These are phyloP conservation scores for Phialophora macrospora DNA, from an alignment of 2,329 filamentous ascomycete genomes.

Conservation along the genomic window DNA sequence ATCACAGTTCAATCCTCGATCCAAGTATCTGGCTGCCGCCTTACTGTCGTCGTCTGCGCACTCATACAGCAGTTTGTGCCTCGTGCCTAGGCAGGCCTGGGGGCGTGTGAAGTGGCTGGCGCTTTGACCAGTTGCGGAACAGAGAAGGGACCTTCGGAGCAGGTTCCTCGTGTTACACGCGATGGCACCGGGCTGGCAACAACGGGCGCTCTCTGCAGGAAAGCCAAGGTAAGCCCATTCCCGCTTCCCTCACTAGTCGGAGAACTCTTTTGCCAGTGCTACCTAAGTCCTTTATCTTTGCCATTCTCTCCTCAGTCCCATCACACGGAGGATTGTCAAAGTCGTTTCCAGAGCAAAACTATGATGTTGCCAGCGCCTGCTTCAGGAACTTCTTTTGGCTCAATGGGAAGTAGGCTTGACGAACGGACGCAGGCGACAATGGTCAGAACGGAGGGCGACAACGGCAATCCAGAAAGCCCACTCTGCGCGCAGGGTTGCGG, in stretches of 20 bases:
- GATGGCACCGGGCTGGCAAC: neutral
- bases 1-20: neutral
- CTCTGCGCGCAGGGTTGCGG: neutral
- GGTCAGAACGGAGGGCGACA: neutral
- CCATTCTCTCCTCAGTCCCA: neutral
- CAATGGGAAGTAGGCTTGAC: neutral
- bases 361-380: neutral
- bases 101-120: neutral
- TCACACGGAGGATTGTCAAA: neutral
- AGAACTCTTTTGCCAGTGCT: neutral
- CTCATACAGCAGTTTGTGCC: neutral
- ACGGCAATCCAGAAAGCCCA: slow-evolving; percentile 5
- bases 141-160: neutral
- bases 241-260: neutral
- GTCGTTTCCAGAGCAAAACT: neutral
- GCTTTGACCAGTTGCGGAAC: neutral
- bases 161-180: neutral
- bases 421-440: neutral
- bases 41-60: neutral
- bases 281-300: neutral
- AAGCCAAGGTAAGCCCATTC: neutral
- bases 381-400: neutral
- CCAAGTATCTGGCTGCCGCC: neutral
- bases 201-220: neutral
- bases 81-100: neutral